Conservation (phyloP, 169 alveolate genomes). For the Plasmodium blacklocki region DNA sequence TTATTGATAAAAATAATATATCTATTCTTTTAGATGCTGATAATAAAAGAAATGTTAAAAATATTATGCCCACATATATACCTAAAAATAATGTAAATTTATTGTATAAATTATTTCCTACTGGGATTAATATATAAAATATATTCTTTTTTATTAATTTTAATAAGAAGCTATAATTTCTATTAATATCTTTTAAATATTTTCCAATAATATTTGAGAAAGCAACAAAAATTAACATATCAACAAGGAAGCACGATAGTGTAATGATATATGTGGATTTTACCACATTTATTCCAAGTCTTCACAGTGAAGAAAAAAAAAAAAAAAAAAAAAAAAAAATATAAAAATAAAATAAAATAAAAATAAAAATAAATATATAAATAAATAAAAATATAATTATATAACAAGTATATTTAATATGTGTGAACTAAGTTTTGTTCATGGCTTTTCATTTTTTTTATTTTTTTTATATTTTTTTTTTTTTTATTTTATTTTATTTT, state of each 20-base stretch:
- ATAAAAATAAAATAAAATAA: too few species aligned
- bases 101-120: conserved; percentile 20
- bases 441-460: too few species aligned
- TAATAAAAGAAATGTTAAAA: conserved; percentile 25
- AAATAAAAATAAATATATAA: too few species aligned
- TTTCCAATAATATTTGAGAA: conserved; percentile 43
- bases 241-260: conserved; percentile 29
- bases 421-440: too few species aligned
- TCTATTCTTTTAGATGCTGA: conserved; percentile 64
- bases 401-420: too few species aligned
- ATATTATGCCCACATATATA: conserved; percentile 16
- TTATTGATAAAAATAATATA: conserved; percentile 40
- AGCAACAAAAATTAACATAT: conserved; percentile 29
- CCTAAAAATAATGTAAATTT: conserved; percentile 40
- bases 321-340: neutral
- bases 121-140: conserved; percentile 39
- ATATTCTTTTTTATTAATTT: conserved; percentile 36
- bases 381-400: too few species aligned
- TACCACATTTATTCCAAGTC: conserved; percentile 35
- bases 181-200: conserved; percentile 30
- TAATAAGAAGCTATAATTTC: conserved; percentile 20
- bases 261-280: conserved; percentile 24
- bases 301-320: neutral
- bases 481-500: neutral
- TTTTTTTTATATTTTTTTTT: too few species aligned